Evolutionary conservation across 2,329 filamentous ascomycete species (phyloP).

Genomic region (Diaporthe vaccinii): DNA sequence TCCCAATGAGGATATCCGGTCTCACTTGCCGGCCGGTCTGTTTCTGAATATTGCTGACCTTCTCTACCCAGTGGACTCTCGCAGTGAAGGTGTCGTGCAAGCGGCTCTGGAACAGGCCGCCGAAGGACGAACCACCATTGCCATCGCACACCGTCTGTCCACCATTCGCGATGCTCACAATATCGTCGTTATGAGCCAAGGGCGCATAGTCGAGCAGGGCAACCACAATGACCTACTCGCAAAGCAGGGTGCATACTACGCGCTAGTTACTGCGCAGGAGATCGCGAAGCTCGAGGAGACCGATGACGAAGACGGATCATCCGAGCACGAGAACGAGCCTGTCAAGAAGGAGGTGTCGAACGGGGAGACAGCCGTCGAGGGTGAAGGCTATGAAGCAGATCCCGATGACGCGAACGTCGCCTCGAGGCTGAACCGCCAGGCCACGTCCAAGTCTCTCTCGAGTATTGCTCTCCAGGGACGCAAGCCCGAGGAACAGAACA

Average conservation of each 20-base stretch:
- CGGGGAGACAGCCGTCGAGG: slow-evolving; percentile 49
- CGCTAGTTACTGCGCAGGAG: slow-evolving; percentile 89
- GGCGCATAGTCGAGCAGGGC: slow-evolving; percentile 92
- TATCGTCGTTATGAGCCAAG: slow-evolving; percentile 91
- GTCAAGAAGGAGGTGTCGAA: slow-evolving; percentile 61
- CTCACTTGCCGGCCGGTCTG: no score
- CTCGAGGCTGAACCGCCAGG: slow-evolving; percentile 68
- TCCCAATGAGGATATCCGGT: not conserved
- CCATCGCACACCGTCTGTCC: slow-evolving; percentile 94
- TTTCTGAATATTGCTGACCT: slow-evolving; percentile 50
- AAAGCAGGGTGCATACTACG: slow-evolving; percentile 80
- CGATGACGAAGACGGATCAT: slow-evolving; percentile 64
- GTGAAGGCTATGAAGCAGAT: slow-evolving; percentile 61
- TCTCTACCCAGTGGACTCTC: slow-evolving; percentile 85
- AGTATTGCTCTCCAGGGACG: slow-evolving; percentile 76
- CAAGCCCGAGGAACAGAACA: slow-evolving; percentile 61
- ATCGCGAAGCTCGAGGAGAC: slow-evolving; percentile 75
- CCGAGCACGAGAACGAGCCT: slow-evolving; percentile 63
- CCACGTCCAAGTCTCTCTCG: slow-evolving; percentile 73
- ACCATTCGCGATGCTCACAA: slow-evolving; percentile 96
- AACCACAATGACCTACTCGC: slow-evolving; percentile 85
- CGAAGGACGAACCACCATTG: slow-evolving; percentile 91
- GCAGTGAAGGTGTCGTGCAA: slow-evolving; percentile 94
- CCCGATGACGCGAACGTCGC: slow-evolving; percentile 71
- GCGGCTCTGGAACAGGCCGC: slow-evolving; percentile 90